These are phyloP conservation scores for Gossypium lobatum DNA, from an alignment of 441 rosid species.

Conservation along the genomic window DNA sequence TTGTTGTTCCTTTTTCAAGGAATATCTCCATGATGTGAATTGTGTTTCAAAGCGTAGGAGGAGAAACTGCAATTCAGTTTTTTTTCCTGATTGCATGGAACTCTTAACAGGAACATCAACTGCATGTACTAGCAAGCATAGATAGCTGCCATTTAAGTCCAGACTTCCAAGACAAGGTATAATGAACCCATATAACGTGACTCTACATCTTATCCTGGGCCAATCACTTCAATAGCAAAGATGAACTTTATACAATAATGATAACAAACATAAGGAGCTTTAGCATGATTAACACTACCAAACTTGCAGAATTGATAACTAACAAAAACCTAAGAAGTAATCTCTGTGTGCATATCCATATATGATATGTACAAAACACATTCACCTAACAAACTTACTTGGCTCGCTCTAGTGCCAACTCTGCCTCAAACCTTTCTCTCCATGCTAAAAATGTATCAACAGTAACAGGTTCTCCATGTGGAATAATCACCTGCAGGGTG, in stretches of 20 bases:
- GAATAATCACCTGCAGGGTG: constrained; percentile 56
- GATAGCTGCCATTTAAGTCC: not conserved
- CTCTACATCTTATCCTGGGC: not conserved
- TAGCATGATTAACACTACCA: not conserved
- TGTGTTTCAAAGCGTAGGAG: not conserved
- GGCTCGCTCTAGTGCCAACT: constrained; percentile 92
- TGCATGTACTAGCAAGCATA: not conserved
- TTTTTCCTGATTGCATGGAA: not conserved
- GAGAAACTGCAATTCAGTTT: not conserved
- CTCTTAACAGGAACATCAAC: not conserved
- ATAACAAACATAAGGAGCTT: not conserved
- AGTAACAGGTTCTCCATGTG: constrained; percentile 98
- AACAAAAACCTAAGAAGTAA: not conserved
- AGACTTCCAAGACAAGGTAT: not conserved
- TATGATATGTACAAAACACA: not conserved
- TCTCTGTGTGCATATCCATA: not conserved
- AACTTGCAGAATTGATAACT: not conserved
- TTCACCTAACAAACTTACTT: constrained; percentile 51
- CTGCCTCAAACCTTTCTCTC: constrained; percentile 98
- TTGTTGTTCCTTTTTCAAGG: not conserved
- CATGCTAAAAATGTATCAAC: constrained; percentile 85
- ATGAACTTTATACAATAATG: not conserved
- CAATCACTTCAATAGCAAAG: not conserved
- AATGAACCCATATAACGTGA: not conserved
- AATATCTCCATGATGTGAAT: not conserved